A percentile compares a stretch with the other conserved stretches of the same genome.
These are phyloP conservation scores for Dysphania ambrosioides DNA, from an alignment of 148 eudicot genomes.

Conservation along the genomic window DNA sequence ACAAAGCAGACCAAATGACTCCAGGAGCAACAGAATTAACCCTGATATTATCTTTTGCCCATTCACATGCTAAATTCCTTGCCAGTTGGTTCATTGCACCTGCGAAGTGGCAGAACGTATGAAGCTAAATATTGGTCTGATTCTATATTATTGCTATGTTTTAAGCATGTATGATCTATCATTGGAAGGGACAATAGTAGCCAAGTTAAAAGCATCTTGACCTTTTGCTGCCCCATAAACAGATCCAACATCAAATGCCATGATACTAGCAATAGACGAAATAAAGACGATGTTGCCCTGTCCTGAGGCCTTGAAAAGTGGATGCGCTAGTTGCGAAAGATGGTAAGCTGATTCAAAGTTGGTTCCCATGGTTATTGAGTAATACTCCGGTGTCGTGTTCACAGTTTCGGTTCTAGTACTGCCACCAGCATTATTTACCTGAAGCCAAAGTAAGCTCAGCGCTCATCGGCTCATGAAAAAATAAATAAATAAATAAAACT, in stretches of 20 bases:
- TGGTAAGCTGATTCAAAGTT: slow-evolving; percentile 2
- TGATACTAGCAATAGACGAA: not conserved
- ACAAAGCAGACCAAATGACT: not conserved
- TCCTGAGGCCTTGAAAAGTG: not conserved
- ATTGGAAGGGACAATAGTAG: no score
- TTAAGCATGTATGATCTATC: no score
- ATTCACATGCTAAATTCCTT: slow-evolving; percentile 4
- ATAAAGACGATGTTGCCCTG: not conserved
- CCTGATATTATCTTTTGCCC: slow-evolving; percentile 12
- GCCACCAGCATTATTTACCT: not conserved
- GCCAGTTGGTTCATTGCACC: slow-evolving; percentile 5
- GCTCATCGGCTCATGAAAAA: no score
- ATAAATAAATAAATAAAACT: no score
- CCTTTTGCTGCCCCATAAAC: not conserved
- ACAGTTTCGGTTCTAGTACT: not conserved
- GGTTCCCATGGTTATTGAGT: not conserved
- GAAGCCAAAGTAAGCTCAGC: not conserved
- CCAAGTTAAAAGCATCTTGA: not conserved
- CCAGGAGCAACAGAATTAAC: slow-evolving; percentile 11
- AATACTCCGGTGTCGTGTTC: not conserved
- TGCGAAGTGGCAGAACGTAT: not conserved
- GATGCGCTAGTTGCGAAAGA: slow-evolving; percentile 1
- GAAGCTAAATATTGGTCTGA: not conserved
- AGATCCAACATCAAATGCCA: not conserved
- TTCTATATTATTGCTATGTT: not conserved